phyloP scores from a whole-genome alignment of 257 asterid species.

The Nemophila menziesii region DNA sequence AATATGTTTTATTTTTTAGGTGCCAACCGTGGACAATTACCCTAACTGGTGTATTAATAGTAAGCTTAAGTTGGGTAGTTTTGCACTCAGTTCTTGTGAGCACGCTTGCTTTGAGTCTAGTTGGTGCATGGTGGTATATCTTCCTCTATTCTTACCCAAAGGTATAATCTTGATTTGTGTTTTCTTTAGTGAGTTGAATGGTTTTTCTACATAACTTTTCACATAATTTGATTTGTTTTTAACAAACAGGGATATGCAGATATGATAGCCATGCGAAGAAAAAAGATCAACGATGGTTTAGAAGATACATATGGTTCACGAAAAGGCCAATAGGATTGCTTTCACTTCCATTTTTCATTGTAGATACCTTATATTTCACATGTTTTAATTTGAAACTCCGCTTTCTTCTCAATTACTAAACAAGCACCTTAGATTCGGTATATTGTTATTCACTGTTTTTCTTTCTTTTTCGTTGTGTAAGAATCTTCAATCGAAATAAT shows the following conservation, averaged over 20 bases:
- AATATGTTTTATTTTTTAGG: constrained; percentile 28
- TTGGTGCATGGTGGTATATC: constrained; percentile 78
- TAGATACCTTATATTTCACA: too few relatives aligned
- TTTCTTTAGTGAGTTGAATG: background rate
- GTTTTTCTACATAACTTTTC: background rate
- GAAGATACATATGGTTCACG: constrained; percentile 66
- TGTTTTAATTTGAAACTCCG: too few relatives aligned
- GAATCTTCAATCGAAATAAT: too few relatives aligned
- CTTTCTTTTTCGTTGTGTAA: too few relatives aligned
- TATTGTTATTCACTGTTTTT: too few relatives aligned
- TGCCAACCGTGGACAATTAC: constrained; percentile 96
- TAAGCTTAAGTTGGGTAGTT: constrained; percentile 57
- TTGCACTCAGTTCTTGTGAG: constrained; percentile 43
- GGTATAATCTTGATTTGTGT: constrained; percentile 24
- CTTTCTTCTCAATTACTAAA: too few relatives aligned
- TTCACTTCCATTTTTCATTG: background rate
- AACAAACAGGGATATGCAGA: constrained; percentile 43
- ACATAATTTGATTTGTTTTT: background rate
- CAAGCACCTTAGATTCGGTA: too few relatives aligned
- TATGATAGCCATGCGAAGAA: constrained; percentile 65
- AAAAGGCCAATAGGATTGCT: constrained; percentile 11
- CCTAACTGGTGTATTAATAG: constrained; percentile 47
- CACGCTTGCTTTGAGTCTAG: constrained; percentile 28
- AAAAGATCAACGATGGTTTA: constrained; percentile 43
- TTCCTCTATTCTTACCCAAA: constrained; percentile 84